phyloP scores from a whole-genome alignment of 78 protist species.

The Paulinella micropora region DNA sequence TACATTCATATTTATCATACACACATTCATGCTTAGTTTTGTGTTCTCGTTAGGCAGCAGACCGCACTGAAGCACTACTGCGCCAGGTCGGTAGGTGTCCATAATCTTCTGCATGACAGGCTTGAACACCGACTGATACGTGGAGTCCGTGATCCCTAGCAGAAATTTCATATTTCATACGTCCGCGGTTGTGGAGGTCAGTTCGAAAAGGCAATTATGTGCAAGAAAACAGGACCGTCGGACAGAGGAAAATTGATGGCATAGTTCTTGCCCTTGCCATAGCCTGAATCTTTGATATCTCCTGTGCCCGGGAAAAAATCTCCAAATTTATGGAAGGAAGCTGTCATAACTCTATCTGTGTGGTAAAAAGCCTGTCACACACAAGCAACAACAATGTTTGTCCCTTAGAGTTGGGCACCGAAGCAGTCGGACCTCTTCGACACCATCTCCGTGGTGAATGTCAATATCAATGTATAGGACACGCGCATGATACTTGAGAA shows the following conservation, averaged over 20 bases:
- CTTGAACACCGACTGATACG: slow-evolving; percentile 10
- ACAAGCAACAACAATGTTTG: not conserved
- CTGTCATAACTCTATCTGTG: slow-evolving; percentile 83
- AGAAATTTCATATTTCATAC: too few relatives aligned
- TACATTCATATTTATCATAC: not conserved
- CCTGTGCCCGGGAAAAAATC: slow-evolving; percentile 94
- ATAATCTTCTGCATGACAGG: slow-evolving; percentile 41
- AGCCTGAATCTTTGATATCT: slow-evolving; percentile 67
- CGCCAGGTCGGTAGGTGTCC: slow-evolving; percentile 66
- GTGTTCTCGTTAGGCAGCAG: slow-evolving; percentile 36
- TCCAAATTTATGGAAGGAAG: slow-evolving; percentile 83
- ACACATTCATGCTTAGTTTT: not conserved
- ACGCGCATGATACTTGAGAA: slow-evolving; percentile 44
- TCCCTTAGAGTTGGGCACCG: too few relatives aligned
- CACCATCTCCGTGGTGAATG: slow-evolving; percentile 96
- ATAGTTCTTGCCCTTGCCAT: slow-evolving; percentile 60
- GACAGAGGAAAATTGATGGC: slow-evolving; percentile 83
- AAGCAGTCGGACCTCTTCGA: too few relatives aligned
- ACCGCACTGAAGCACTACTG: slow-evolving; percentile 93
- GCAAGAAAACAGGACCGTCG: too few relatives aligned
- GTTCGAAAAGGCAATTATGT: too few relatives aligned
- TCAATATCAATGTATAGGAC: slow-evolving; percentile 80
- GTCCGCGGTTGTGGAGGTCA: too few relatives aligned
- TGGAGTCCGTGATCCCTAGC: too few relatives aligned
- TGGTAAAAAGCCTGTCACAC: slow-evolving; percentile 73